These are phyloP conservation scores for Saccharomycopsis selenospora DNA, from an alignment of 805 yeast genomes.

Conservation along the genomic window DNA sequence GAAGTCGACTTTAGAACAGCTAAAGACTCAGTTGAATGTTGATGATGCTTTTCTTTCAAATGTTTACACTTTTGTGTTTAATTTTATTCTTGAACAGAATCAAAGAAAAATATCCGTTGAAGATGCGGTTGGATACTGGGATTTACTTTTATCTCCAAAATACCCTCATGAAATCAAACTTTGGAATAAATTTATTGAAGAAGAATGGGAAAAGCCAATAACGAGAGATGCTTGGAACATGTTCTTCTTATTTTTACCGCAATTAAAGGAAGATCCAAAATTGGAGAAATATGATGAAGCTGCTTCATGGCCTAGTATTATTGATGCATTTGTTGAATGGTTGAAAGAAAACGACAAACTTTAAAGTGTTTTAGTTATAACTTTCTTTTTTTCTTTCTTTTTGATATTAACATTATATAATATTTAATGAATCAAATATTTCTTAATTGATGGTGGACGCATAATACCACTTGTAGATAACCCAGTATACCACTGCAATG, in stretches of 20 bases:
- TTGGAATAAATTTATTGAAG: constrained; percentile 54
- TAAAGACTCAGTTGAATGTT: constrained; percentile 24
- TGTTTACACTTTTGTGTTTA: constrained; percentile 68
- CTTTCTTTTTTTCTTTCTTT: too few relatives aligned
- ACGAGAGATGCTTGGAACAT: constrained; percentile 80
- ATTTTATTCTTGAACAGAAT: constrained; percentile 53
- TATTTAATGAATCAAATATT: too few relatives aligned
- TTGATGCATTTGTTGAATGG: constrained; percentile 76
- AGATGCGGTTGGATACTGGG: constrained; percentile 73
- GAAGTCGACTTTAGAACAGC: background rate
- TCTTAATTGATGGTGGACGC: too few relatives aligned
- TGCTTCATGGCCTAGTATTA: constrained; percentile 87
- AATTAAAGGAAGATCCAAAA: constrained; percentile 44
- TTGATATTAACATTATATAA: too few relatives aligned
- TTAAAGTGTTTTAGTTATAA: too few relatives aligned
- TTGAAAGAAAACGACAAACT: constrained; percentile 23
- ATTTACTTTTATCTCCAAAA: constrained; percentile 41
- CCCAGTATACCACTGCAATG: too few relatives aligned
- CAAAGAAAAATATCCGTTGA: constrained; percentile 50
- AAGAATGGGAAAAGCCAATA: constrained; percentile 40
- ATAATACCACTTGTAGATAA: too few relatives aligned
- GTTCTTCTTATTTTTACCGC: constrained; percentile 53
- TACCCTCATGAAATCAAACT: constrained; percentile 33
- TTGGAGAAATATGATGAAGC: constrained; percentile 62
- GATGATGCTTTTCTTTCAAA: constrained; percentile 41